A percentile compares a stretch with the other conserved stretches of the same genome.
Conservation (phyloP, 495 filamentous ascomycete species). For the Neurospora africana region DNA sequence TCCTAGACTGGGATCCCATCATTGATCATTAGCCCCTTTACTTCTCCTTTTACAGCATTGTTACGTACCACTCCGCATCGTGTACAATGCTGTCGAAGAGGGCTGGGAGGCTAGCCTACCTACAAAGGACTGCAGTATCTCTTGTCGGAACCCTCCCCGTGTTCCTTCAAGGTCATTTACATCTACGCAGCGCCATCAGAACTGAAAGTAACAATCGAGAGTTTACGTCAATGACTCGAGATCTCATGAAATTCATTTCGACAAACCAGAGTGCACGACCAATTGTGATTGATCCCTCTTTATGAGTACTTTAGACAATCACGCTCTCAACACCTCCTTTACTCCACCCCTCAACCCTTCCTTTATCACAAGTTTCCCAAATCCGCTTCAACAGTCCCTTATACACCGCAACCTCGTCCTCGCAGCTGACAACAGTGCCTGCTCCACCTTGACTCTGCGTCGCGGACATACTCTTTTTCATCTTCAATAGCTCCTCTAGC, state of each 20-base stretch:
- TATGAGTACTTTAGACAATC: not conserved
- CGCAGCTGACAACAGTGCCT: conserved; percentile 12
- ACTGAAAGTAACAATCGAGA: not conserved
- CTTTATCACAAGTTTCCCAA: conserved; percentile 60
- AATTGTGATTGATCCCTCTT: not conserved
- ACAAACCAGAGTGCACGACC: not conserved
- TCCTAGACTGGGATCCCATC: not conserved
- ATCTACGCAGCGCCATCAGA: not conserved
- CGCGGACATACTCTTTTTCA: conserved; percentile 39
- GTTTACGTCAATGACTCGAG: not conserved
- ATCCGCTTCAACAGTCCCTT: conserved; percentile 49
- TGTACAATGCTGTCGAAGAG: not conserved
- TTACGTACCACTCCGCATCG: not conserved
- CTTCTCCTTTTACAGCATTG: not conserved
- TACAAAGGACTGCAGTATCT: not conserved
- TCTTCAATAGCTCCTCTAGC: conserved; percentile 40
- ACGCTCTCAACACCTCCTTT: conserved; percentile 29
- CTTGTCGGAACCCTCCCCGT: not conserved
- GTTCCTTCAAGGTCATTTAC: not conserved
- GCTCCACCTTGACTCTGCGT: not conserved
- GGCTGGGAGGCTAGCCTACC: not conserved
- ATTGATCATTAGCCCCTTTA: not conserved
- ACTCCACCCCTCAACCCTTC: conserved; percentile 59
- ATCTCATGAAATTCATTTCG: not conserved
- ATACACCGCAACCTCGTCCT: conserved; percentile 38